Conservation (phyloP, 169 alveolate species). For the Plasmodium ovale region DNA sequence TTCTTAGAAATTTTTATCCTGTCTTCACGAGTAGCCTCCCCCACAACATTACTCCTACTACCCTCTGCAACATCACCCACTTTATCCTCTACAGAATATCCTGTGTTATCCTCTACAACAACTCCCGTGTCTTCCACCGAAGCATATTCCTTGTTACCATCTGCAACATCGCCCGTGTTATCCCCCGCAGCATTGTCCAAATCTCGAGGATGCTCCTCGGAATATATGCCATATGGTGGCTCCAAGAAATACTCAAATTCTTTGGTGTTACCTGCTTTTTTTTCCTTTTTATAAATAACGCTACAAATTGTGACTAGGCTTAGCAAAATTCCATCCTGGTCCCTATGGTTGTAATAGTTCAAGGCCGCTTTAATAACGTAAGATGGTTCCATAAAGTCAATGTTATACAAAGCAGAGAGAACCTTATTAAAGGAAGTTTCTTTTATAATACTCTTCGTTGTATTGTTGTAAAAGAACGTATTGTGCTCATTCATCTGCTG, state of each 20-base stretch:
- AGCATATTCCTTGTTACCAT: too few species aligned
- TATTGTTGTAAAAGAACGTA: conserved; percentile 58
- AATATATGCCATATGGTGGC: neutral
- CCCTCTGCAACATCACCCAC: too few species aligned
- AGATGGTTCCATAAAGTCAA: conserved; percentile 38
- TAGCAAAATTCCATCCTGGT: neutral
- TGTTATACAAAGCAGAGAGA: conserved; percentile 28
- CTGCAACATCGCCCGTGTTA: too few species aligned
- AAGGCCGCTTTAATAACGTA: conserved; percentile 39
- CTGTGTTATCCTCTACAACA: neutral
- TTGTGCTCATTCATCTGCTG: conserved; percentile 25
- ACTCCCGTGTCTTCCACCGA: too few species aligned
- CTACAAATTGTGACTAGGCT: conserved; percentile 34
- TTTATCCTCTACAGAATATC: too few species aligned
- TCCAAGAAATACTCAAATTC: conserved; percentile 15
- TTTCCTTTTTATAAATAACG: neutral
- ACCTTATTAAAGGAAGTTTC: conserved; percentile 58
- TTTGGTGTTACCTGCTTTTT: neutral
- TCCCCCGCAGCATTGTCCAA: neutral
- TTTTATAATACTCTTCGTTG: conserved; percentile 26
- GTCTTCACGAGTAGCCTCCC: too few species aligned
- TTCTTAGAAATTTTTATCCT: conserved; percentile 9
- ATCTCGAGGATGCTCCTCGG: neutral
- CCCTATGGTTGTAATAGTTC: conserved; percentile 52
- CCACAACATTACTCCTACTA: too few species aligned